Percentiles rank a stretch among this genome's conserved stretches.
Evolutionary conservation across 225 moss, liverwort and hornwort species (phyloP).

Genomic region (Pseudisothecium myosuroides): DNA sequence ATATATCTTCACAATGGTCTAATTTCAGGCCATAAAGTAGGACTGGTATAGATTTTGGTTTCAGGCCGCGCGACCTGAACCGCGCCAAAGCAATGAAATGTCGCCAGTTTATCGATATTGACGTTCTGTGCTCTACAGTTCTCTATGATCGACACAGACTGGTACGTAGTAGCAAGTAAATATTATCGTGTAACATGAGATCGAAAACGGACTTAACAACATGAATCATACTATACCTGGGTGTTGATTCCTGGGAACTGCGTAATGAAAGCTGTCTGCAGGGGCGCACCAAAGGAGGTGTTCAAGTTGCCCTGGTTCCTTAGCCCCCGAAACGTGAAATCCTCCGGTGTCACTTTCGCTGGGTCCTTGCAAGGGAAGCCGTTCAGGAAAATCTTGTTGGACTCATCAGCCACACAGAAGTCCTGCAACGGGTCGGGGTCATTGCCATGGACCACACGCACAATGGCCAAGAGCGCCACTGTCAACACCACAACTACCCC

Average conservation of each 20-base stretch:
- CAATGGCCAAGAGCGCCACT: not conserved
- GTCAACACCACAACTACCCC: not conserved
- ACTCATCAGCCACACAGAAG: slow-evolving; percentile 22
- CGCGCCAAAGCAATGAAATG: not conserved
- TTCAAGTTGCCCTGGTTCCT: not conserved
- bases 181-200: not conserved
- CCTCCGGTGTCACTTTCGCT: not conserved
- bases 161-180: not conserved
- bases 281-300: not conserved
- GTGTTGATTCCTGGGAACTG: slow-evolving; percentile 30
- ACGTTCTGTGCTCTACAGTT: not conserved
- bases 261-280: not conserved
- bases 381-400: not conserved
- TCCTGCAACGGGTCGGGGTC: slow-evolving; percentile 43
- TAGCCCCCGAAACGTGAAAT: slow-evolving; percentile 9
- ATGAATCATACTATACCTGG: not conserved
- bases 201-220: not conserved
- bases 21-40: not conserved
- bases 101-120: not conserved
- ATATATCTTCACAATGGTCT: not conserved
- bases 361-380: slow-evolving; percentile 36
- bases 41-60: not conserved
- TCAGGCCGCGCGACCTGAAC: not conserved
- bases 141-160: not conserved
- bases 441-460: not conserved